These are phyloP conservation scores for Erythrophleum ivorense DNA, from an alignment of 331 rosid genomes.

Conservation along the genomic window DNA sequence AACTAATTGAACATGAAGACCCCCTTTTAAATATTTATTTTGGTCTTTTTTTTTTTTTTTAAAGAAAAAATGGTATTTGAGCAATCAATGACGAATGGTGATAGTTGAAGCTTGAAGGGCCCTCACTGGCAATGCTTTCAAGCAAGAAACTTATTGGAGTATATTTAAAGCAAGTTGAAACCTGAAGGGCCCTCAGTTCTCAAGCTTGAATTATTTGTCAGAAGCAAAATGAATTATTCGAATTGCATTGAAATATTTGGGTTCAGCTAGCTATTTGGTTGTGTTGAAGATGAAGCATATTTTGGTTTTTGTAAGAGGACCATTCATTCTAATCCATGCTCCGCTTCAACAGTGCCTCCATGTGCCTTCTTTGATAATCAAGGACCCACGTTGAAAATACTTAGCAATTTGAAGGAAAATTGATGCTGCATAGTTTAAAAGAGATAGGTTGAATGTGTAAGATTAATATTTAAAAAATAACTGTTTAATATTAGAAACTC, in stretches of 20 bases:
- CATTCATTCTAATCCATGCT: slow-evolving; percentile 43
- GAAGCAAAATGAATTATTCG: background rate
- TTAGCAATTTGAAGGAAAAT: too few species aligned
- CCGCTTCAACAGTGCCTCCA: slow-evolving; percentile 34
- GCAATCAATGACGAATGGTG: background rate
- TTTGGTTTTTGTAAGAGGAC: slow-evolving; percentile 37
- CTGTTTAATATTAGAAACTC: too few species aligned
- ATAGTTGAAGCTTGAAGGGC: slow-evolving; percentile 50
- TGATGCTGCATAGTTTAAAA: too few species aligned
- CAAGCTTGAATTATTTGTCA: background rate
- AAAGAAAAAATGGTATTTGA: too few species aligned
- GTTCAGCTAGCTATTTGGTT: slow-evolving; percentile 12
- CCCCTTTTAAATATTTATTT: background rate
- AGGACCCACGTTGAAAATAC: too few species aligned
- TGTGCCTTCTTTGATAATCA: slow-evolving; percentile 44
- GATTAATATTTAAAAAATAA: too few species aligned
- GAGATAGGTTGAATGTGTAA: too few species aligned
- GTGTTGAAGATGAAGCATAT: slow-evolving; percentile 30
- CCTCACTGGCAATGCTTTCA: slow-evolving; percentile 54
- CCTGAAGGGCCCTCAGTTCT: background rate
- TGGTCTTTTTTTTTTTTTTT: too few species aligned
- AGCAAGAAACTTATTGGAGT: slow-evolving; percentile 48
- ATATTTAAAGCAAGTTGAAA: slow-evolving; percentile 48
- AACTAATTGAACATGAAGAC: slow-evolving; percentile 19
- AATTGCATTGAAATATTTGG: background rate